Percentiles rank a stretch among this genome's conserved stretches.
Conservation (phyloP, 202 grass and related monocot species). For the Schoenoplectus tabernaemontani region DNA sequence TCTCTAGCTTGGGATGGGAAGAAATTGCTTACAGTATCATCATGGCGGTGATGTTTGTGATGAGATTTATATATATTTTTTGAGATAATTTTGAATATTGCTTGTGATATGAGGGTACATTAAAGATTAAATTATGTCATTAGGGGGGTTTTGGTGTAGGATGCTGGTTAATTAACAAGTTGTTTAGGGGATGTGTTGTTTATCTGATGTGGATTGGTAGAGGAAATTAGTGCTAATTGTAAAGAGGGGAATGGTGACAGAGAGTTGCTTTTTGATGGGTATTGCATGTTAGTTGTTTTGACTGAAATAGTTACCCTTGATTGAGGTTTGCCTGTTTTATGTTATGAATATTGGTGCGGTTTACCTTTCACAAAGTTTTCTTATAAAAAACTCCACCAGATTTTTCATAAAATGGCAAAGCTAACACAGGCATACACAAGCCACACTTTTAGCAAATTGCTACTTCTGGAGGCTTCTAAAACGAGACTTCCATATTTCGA, state of each 20-base stretch:
- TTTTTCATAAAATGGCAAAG: neutral
- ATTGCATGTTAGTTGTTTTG: conserved; percentile 14
- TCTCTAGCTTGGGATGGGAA: conserved; percentile 74
- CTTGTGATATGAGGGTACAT: neutral
- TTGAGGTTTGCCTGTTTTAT: neutral
- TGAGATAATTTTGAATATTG: conserved; percentile 19
- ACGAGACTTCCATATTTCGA: neutral
- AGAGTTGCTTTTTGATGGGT: conserved; percentile 14
- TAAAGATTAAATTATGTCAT: neutral
- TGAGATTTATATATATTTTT: conserved; percentile 7
- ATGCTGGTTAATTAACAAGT: neutral
- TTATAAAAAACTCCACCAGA: conserved; percentile 2
- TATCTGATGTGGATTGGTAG: conserved; percentile 9
- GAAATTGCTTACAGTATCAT: conserved; percentile 76
- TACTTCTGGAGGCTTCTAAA: neutral
- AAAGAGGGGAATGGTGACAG: conserved; percentile 5
- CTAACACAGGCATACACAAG: neutral
- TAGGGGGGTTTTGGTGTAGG: neutral
- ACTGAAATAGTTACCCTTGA: neutral
- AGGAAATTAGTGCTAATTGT: conserved; percentile 13
- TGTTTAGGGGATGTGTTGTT: conserved; percentile 4
- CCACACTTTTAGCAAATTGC: neutral
- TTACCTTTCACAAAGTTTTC: neutral
- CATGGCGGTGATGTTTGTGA: conserved; percentile 57
- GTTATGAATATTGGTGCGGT: neutral